These are phyloP conservation scores for Torulaspora quercuum DNA, from an alignment of 805 yeast species.

Conservation along the genomic window DNA sequence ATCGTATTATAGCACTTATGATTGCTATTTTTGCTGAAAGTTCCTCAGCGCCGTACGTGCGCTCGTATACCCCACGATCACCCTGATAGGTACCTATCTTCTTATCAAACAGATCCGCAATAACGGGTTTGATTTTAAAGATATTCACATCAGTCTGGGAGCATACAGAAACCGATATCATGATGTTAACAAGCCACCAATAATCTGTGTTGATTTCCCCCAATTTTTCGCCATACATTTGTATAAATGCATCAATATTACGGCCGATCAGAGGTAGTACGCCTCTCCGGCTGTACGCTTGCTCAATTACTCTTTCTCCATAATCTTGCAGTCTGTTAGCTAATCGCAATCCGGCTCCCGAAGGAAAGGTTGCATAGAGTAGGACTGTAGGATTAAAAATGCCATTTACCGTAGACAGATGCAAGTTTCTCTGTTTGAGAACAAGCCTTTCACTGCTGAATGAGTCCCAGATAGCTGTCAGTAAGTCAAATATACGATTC, in stretches of 20 bases:
- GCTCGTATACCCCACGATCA: slow-evolving; percentile 40
- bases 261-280: slow-evolving; percentile 58
- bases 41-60: slow-evolving; percentile 58
- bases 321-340: slow-evolving; percentile 17
- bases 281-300: slow-evolving; percentile 61
- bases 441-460: slow-evolving; percentile 58
- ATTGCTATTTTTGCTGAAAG: slow-evolving; percentile 49
- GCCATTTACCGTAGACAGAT: slow-evolving; percentile 51
- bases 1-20: slow-evolving; percentile 44
- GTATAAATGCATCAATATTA: slow-evolving; percentile 46
- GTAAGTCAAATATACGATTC: slow-evolving; percentile 33
- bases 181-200: slow-evolving; percentile 50
- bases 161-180: slow-evolving; percentile 46
- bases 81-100: slow-evolving; percentile 33
- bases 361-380: slow-evolving; percentile 35
- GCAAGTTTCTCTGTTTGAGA: slow-evolving; percentile 62
- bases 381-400: slow-evolving; percentile 45
- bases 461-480: slow-evolving; percentile 54
- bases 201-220: slow-evolving; percentile 30
- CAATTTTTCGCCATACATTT: slow-evolving; percentile 34
- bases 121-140: slow-evolving; percentile 56
- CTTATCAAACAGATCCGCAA: slow-evolving; percentile 52
- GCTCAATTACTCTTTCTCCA: slow-evolving; percentile 44
- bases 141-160: slow-evolving; percentile 54
- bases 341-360: slow-evolving; percentile 17